These are phyloP conservation scores for Thelonectria olida DNA, from an alignment of 2,329 filamentous ascomycete genomes.

Conservation along the genomic window DNA sequence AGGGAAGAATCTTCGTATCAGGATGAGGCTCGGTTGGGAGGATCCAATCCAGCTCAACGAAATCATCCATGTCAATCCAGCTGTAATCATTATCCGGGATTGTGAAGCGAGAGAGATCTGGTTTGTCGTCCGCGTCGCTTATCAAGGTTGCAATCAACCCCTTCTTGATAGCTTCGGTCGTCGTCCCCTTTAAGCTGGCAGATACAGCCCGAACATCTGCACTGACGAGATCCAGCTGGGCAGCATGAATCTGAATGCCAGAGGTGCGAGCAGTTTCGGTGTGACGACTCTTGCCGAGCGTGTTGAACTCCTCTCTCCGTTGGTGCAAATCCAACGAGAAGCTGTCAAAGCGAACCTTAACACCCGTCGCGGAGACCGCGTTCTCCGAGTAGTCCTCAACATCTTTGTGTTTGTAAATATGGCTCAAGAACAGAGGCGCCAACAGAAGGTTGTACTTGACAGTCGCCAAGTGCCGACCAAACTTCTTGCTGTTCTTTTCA, in stretches of 20 bases:
- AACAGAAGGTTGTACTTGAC: constrained; percentile 97
- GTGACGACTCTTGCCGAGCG: constrained; percentile 78
- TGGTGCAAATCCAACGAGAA: constrained; percentile 98
- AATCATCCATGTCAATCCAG: constrained; percentile 99
- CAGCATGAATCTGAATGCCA: constrained; percentile 94
- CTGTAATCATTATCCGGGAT: constrained; percentile 95
- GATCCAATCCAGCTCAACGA: constrained; percentile 97
- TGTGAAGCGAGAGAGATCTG: constrained; percentile 86
- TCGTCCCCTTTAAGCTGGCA: constrained; percentile 85
- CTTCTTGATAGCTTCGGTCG: constrained; percentile 77
- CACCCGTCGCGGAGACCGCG: constrained; percentile 88
- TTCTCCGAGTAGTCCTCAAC: constrained; percentile 82
- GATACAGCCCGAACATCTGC: constrained; percentile 95
- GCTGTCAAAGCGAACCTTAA: constrained; percentile 95
- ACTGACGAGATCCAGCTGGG: constrained; percentile 89
- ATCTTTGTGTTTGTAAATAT: constrained; percentile 99
- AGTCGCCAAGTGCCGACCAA: constrained; percentile 94
- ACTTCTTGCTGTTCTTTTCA: constrained; percentile 98
- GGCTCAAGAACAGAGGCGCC: constrained; percentile 92
- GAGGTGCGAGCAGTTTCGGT: constrained; percentile 76
- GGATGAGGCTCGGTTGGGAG: constrained; percentile 89
- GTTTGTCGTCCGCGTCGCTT: constrained; percentile 65
- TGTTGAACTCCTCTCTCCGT: constrained; percentile 89
- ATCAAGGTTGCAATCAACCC: constrained; percentile 61
- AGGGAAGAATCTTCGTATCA: constrained; percentile 90